Evolutionary conservation across 129 eudicot species (phyloP).

Genomic region (Smallanthus sonchifolius): DNA sequence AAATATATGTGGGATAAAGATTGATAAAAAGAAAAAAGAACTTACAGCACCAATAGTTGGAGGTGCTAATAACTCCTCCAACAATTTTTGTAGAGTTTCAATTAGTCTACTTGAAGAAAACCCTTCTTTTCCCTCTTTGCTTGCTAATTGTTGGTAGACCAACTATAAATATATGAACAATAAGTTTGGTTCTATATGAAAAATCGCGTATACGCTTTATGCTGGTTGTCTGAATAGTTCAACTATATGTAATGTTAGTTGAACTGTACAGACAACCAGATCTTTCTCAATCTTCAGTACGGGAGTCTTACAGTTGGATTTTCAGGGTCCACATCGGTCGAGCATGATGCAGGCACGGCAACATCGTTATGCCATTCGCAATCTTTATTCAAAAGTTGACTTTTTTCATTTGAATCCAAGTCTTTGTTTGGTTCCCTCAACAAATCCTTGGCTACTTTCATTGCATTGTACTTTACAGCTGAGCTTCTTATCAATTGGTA

Average conservation of each 20-base stretch:
- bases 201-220: neutral
- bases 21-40: neutral
- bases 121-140: constrained; percentile 12
- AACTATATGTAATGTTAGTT: neutral
- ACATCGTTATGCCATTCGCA: constrained; percentile 17
- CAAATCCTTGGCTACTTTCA: constrained; percentile 31
- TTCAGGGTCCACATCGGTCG: constrained; percentile 22
- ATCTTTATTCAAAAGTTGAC: constrained; percentile 46
- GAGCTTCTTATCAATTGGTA: constrained; percentile 63
- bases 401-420: constrained; percentile 49
- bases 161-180: constrained; percentile 24
- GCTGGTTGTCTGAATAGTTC: neutral
- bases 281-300: neutral
- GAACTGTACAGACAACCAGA: neutral
- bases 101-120: constrained; percentile 26
- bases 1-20: neutral
- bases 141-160: constrained; percentile 29
- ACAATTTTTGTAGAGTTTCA: constrained; percentile 35
- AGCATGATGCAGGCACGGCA: constrained; percentile 19
- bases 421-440: constrained; percentile 51
- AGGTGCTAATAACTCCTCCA: constrained; percentile 80
- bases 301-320: constrained; percentile 36
- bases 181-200: neutral
- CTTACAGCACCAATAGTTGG: constrained; percentile 86
- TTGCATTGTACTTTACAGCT: constrained; percentile 31